Evolutionary conservation across 2,329 filamentous ascomycete species (phyloP).

Genomic region (Dissoconium aciculare): DNA sequence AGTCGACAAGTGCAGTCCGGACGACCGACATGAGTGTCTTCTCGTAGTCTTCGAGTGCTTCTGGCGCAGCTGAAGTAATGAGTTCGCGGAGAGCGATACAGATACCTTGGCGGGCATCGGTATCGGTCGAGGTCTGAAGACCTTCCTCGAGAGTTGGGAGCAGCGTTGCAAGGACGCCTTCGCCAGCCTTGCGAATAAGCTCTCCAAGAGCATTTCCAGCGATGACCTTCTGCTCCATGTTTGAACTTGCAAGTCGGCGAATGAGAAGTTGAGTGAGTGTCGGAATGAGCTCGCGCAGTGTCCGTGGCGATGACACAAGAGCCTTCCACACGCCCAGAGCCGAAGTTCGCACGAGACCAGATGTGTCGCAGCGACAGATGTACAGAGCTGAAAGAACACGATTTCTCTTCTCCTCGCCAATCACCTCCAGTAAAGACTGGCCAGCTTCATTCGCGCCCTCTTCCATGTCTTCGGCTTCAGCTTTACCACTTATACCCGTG

Average conservation of each 20-base stretch:
- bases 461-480: conserved; percentile 63
- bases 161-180: conserved; percentile 75
- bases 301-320: conserved; percentile 77
- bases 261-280: conserved; percentile 93
- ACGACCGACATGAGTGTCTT: conserved; percentile 91
- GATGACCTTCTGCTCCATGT: conserved; percentile 98
- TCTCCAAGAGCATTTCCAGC: conserved; percentile 93
- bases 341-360: conserved; percentile 73
- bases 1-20: conserved; percentile 79
- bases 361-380: conserved; percentile 94
- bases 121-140: conserved; percentile 72
- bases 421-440: conserved; percentile 79
- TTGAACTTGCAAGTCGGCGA: conserved; percentile 79
- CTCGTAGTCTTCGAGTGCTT: conserved; percentile 85
- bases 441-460: conserved; percentile 74
- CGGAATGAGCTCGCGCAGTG: conserved; percentile 86
- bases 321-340: conserved; percentile 95
- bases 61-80: conserved; percentile 73
- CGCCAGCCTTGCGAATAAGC: conserved; percentile 90
- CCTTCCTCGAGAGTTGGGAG: conserved; percentile 87
- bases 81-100: conserved; percentile 91
- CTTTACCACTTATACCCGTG: conserved; percentile 73
- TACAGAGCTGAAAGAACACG: conserved; percentile 95
- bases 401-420: conserved; percentile 92
- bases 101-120: conserved; percentile 90